Evolutionary conservation across 2,329 filamentous ascomycete genomes (phyloP), one percentile per base, ranked within the genome.

Genomic region (Fusarium solani-melongenae): DNA sequence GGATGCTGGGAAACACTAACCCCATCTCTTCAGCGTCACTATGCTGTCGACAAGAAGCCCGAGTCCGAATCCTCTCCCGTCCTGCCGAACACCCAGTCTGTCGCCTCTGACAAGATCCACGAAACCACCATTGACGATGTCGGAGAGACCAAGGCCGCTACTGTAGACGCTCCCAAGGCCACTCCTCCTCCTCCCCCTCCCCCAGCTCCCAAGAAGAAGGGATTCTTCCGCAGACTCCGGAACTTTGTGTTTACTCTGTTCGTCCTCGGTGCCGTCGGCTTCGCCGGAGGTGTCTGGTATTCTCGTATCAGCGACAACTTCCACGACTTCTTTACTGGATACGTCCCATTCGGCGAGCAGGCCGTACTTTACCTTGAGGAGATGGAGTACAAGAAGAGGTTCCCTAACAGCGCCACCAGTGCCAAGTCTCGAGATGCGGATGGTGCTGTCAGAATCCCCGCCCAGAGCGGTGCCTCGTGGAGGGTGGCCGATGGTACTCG

Each of bases 241-340:
- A 92, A 92, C 81, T 92, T 95, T 80, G 84, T 98, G 66, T 84
- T 95, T 74, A 93, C 93, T 63, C 84, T 98, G 57, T 85, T 95
- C 71, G 84, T 98, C 51, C 89, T 98, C 31, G 91, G 93, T 29
- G 90, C 91, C 7, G 83, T 97, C 51, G 92, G 93, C 41, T 99
- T 98, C 79, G 93, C 90, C 64, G 95, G 95, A 74, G 95, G 96
- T 76, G 92, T 98, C 64, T 98, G 93, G 88, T 96, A 97, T 83
- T 96, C 96, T 64, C 91, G 97, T 74, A 89, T 96, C 83, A 97
- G 93, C 80, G 96, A 99, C 87, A 98, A 94, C 85, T 99, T 98
- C 89, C 96, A 99, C 85, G 96, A 99, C 84, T 96, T 98, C 87
- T 99, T 99, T 85, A 98, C 95, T 78, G 95, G 98, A 85, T 99